These are phyloP conservation scores for Wickerhamiella azymoides DNA, from an alignment of 805 yeast species.

Conservation along the genomic window DNA sequence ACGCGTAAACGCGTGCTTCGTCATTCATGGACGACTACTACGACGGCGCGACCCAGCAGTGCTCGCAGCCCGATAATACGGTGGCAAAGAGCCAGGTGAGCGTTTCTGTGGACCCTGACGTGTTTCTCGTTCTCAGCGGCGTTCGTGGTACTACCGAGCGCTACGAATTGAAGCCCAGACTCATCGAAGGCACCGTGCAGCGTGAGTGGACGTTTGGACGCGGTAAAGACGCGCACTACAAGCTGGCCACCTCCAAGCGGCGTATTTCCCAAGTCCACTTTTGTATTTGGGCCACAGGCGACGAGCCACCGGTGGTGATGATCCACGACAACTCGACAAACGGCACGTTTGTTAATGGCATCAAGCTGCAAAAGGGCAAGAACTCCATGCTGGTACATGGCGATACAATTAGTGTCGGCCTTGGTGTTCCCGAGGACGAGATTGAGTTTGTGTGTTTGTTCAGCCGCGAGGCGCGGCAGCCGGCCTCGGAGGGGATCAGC, in stretches of 20 bases:
- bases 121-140: conserved; percentile 1
- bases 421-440: conserved; percentile 65
- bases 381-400: conserved; percentile 80
- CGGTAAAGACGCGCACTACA: conserved; percentile 48
- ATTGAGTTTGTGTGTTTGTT: conserved; percentile 32
- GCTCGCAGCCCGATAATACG: not conserved
- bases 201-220: conserved; percentile 65
- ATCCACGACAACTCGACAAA: conserved; percentile 73
- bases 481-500: conserved; percentile 39
- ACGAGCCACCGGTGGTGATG: conserved; percentile 34
- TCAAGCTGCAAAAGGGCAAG: conserved; percentile 56
- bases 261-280: conserved; percentile 65
- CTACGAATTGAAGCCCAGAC: not conserved
- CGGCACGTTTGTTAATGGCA: conserved; percentile 78
- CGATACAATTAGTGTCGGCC: conserved; percentile 82
- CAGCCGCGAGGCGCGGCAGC: conserved; percentile 16
- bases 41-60: not conserved
- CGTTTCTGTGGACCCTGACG: not conserved
- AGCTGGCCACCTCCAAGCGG: conserved; percentile 40
- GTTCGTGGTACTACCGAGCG: conserved; percentile 1
- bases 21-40: not conserved
- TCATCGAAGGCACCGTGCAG: conserved; percentile 15
- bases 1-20: not conserved
- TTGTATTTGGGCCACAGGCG: conserved; percentile 51
- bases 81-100: not conserved